Conservation (phyloP, 164 flowering plant species). For the Litsea cubeba region DNA sequence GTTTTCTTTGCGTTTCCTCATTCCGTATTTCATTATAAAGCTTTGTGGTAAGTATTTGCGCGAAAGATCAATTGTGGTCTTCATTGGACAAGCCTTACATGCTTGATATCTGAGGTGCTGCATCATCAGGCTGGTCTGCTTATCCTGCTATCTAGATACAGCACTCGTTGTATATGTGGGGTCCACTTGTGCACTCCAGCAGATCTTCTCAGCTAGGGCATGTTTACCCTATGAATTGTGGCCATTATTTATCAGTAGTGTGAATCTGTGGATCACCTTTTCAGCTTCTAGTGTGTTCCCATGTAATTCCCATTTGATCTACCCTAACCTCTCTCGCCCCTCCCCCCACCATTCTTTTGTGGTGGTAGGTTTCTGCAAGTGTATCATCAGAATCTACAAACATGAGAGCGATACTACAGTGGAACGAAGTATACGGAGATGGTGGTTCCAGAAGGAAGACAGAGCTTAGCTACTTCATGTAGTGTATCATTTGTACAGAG, state of each 20-base stretch:
- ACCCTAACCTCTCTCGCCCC: background rate
- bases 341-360: background rate
- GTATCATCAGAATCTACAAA: conserved; percentile 82
- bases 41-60: background rate
- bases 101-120: background rate
- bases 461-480: conserved; percentile 89
- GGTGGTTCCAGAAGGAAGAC: conserved; percentile 84
- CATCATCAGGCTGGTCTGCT: background rate
- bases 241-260: background rate
- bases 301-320: background rate
- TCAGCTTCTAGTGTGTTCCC: background rate
- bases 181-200: no score
- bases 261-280: background rate
- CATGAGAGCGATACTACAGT: conserved; percentile 78
- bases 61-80: background rate
- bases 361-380: conserved; percentile 76
- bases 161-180: background rate
- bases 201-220: background rate
- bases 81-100: background rate
- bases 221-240: background rate
- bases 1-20: background rate
- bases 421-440: conserved; percentile 92
- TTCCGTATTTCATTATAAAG: background rate
- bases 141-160: background rate
- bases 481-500: conserved; percentile 18